Evolutionary conservation across 2,329 filamentous ascomycete species (phyloP), one percentile per base, ranked within the genome.

Genomic region (Arachnopeziza araneosa): DNA sequence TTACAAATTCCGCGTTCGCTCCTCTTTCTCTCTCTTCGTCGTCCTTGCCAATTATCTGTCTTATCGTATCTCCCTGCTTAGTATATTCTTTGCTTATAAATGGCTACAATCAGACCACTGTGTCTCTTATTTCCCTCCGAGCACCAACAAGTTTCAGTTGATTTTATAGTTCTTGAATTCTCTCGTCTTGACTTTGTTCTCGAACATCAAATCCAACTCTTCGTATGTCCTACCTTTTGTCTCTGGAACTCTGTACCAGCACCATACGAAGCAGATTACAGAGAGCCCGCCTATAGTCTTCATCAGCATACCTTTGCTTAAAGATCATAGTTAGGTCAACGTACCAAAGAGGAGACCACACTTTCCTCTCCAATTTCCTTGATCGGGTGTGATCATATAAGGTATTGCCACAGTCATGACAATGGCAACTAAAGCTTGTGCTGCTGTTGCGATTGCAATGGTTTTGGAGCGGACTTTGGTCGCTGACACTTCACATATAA

Each of bases 211-310:
- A 72, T 96, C 91, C 60, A 96, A 77, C 75, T 89, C 91, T 3
- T 90, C 91, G 70, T 93, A 96, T 0, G 89, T 89, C 53, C 90
- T 84, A 12, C 88, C 91, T 3, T 79, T 79, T 0, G 91, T 90
- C 71, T 96, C 91, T 0, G 91, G 91, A 0, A 93, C 79, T n/a
- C 89, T 83, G 78, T 91, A 92, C 71, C 84, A 93, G 0, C 88
- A 88, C 76, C 93, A 96, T 19, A 95, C 66, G 1, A 76, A 66
- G 30, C 75, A 74, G 1, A 74, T 32, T 63, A 62, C 76, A 75
- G 22, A 62, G 30, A 23, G 51, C 51, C 52, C 57, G 55, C 53
- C 54, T 44, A 44, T 7, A 14, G 17, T 44, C 17, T 44, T 44
- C 2, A 7, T 44, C 17, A 44, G 36, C 17, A 6, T 44, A 7